Evolutionary conservation across 371 early-diverging fungal genomes (phyloP).

Genomic region (Nosema bombycis): DNA sequence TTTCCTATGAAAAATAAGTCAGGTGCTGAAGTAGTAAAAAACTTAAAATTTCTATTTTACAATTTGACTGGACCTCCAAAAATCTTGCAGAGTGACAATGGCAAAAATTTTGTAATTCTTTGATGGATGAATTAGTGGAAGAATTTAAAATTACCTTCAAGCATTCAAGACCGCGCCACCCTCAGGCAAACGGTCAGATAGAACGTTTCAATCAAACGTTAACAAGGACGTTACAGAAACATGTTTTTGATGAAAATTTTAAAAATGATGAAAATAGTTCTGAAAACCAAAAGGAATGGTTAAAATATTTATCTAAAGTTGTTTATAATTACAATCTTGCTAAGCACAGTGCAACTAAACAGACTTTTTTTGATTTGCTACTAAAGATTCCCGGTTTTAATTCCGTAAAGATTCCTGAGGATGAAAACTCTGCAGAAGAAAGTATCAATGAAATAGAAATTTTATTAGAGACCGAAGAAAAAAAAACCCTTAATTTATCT

Average conservation of each 20-base stretch:
- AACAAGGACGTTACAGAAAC: neutral
- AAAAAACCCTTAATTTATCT: neutral
- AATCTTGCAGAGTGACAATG: neutral
- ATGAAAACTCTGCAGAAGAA: neutral
- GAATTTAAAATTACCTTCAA: neutral
- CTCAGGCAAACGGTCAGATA: neutral
- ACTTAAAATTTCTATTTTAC: neutral
- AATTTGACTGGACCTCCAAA: neutral
- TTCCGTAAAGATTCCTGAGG: neutral
- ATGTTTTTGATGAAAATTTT: neutral
- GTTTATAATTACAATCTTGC: neutral
- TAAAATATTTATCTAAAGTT: neutral
- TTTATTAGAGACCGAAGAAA: neutral
- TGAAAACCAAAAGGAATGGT: neutral
- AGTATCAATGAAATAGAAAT: neutral
- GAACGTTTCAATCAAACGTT: neutral
- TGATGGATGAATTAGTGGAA: neutral
- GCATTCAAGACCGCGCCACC: neutral
- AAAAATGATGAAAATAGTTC: neutral
- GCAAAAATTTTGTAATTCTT: neutral
- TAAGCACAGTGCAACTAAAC: neutral
- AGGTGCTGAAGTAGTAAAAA: neutral
- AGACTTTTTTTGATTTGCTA: neutral
- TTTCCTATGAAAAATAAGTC: neutral
- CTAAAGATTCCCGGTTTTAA: neutral